Evolutionary conservation across 2,329 filamentous ascomycete species (phyloP), one percentile per base, ranked within the genome.

Genomic region (Ascochyta pisi): DNA sequence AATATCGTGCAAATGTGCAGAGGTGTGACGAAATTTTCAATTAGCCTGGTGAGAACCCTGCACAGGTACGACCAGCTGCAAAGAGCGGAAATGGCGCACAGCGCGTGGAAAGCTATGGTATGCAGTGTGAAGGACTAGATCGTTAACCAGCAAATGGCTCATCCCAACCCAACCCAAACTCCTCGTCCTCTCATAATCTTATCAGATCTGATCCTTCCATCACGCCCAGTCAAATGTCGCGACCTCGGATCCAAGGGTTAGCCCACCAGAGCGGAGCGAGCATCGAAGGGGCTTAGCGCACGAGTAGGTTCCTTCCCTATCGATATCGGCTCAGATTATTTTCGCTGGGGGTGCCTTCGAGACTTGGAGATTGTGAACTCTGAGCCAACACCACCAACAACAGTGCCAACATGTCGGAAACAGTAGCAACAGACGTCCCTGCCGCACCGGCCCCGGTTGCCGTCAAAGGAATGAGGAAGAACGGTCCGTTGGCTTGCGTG

Each of bases 381-480:
- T 49, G 23, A 34, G 45, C 29, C 45, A 37, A 40, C 34, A 44
- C 43, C 57, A 54, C 61, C 60, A 60, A 22, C 43, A 42, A 47
- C 27, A 34, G 6, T 26, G 50, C 59, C 43, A 65, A 54, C 40
- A 75, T 75, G 68, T 73, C 71, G 45, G 63, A 67, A 54, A 46
- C 63, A 38, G 58, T 63, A 24, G 58, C 59, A 57, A 62, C 56
- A 23, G 45, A 86, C 81, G 82, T 81, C 27, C 70, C 71, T 42
- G 71, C 71, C 27, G 66, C 76, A 9, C 73, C 74, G 51, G 69
- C 77, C 55, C 57, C 74, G 53, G 60, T 62, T 64, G 47, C 73
- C 69, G 65, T 73, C 71, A 52, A 79, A 78, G 76, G 91, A 61
- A 89, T 95, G 84, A 89, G 91, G 68, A 89, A 89, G 76, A 96